Conservation (phyloP, 2,329 filamentous ascomycete species). For the Diatrype stigma region DNA sequence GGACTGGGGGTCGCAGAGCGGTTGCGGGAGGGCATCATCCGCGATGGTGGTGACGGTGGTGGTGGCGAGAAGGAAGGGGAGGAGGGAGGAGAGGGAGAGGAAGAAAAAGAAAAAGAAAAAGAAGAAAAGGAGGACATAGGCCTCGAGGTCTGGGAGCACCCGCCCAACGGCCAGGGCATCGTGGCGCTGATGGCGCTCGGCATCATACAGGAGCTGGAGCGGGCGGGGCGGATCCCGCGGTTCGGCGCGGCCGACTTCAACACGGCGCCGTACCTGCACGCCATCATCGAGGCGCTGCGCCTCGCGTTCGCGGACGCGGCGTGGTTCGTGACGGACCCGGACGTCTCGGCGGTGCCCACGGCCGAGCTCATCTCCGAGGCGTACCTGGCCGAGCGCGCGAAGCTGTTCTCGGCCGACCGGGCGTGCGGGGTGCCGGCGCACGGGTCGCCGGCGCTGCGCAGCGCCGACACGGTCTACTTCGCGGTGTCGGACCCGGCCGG, state of each 20-base stretch:
- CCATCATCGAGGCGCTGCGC: conserved; percentile 79
- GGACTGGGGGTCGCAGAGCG: conserved; percentile 49
- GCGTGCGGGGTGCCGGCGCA: conserved; percentile 61
- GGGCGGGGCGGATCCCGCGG: conserved; percentile 65
- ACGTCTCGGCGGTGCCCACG: conserved; percentile 65
- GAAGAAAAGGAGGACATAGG: conserved; percentile 40
- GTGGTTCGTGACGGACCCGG: conserved; percentile 88
- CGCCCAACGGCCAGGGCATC: conserved; percentile 93
- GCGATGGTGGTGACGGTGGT: conserved; percentile 36
- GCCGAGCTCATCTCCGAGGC: conserved; percentile 63
- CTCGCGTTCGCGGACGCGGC: conserved; percentile 85
- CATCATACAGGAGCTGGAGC: conserved; percentile 82
- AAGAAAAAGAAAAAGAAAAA: conserved; percentile 27
- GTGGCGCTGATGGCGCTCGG: conserved; percentile 92
- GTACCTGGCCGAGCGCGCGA: conserved; percentile 69
- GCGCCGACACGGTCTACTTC: conserved; percentile 94
- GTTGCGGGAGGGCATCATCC: conserved; percentile 23
- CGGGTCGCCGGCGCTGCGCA: conserved; percentile 76
- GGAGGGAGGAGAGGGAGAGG: conserved; percentile 29
- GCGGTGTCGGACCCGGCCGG: conserved; percentile 74
- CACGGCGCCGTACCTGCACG: conserved; percentile 74
- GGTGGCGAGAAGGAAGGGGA: conserved; percentile 26
- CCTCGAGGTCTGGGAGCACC: conserved; percentile 91
- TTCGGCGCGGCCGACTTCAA: conserved; percentile 76
- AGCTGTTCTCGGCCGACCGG: conserved; percentile 53